A percentile compares a stretch with the other conserved stretches of the same genome.
These are phyloP conservation scores for Scutellaria baicalensis DNA, from an alignment of 257 asterid genomes.

Conservation along the genomic window DNA sequence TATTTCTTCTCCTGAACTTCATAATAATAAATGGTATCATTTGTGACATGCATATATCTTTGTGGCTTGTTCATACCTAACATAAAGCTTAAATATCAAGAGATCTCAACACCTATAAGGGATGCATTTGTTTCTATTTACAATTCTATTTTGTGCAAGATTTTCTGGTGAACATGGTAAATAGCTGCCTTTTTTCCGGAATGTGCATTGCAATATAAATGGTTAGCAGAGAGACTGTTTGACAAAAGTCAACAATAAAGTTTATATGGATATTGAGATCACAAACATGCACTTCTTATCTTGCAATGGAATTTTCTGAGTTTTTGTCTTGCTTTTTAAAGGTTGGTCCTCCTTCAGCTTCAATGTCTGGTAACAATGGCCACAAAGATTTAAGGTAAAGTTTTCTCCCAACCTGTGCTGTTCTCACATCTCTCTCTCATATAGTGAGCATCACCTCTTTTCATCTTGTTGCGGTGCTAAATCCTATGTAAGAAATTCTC, in stretches of 20 bases:
- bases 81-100: neutral
- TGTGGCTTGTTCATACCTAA: neutral
- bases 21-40: neutral
- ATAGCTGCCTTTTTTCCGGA: neutral
- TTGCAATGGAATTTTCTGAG: neutral
- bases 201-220: neutral
- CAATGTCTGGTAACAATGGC: constrained; percentile 47
- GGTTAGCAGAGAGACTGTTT: neutral
- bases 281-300: neutral
- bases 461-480: neutral
- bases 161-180: neutral
- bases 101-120: neutral
- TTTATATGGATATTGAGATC: neutral
- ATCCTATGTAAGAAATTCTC: constrained; percentile 6
- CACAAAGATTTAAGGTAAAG: constrained; percentile 54
- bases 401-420: neutral
- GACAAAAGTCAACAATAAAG: neutral
- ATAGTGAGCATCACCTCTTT: neutral
- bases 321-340: constrained; percentile 11
- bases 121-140: neutral
- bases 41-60: neutral
- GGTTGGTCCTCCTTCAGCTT: constrained; percentile 35
- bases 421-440: neutral
- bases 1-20: neutral
- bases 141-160: neutral